These are phyloP conservation scores for Auricularia sp. DNA, from an alignment of 768 basidiomycete genomes.

Conservation along the genomic window DNA sequence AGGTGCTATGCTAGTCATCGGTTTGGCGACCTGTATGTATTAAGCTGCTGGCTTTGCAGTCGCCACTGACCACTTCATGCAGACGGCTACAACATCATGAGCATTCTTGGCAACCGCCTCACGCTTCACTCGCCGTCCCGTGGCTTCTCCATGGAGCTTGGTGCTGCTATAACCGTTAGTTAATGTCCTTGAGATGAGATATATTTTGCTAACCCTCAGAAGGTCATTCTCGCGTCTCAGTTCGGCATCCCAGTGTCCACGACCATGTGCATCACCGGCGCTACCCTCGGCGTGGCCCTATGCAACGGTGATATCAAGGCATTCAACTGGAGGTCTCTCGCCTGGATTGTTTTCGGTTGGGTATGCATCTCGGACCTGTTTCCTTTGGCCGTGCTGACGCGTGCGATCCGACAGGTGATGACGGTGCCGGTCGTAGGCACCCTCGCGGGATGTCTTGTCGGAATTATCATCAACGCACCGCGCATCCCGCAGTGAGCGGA, in stretches of 20 bases:
- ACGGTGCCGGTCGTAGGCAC: conserved; percentile 21
- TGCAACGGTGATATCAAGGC: conserved; percentile 21
- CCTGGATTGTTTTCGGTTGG: conserved; percentile 24
- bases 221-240: conserved; percentile 29
- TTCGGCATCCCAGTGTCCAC: conserved; percentile 26
- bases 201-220: background rate
- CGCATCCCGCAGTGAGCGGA: conserved; percentile 4
- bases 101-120: conserved; percentile 18
- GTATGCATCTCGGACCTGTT: background rate
- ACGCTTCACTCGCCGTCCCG: conserved; percentile 32
- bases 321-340: conserved; percentile 25
- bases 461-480: conserved; percentile 24
- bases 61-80: background rate
- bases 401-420: conserved; percentile 7
- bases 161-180: conserved; percentile 27
- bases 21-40: conserved; percentile 16
- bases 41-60: background rate
- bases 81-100: conserved; percentile 13
- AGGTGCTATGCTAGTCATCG: conserved; percentile 16
- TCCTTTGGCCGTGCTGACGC: background rate
- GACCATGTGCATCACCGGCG: conserved; percentile 28
- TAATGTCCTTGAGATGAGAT: background rate
- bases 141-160: conserved; percentile 35
- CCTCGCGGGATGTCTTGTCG: conserved; percentile 19
- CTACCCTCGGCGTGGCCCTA: conserved; percentile 26